phyloP scores from a whole-genome alignment of 306 rosid genomes.

The Bauhinia variegata region DNA sequence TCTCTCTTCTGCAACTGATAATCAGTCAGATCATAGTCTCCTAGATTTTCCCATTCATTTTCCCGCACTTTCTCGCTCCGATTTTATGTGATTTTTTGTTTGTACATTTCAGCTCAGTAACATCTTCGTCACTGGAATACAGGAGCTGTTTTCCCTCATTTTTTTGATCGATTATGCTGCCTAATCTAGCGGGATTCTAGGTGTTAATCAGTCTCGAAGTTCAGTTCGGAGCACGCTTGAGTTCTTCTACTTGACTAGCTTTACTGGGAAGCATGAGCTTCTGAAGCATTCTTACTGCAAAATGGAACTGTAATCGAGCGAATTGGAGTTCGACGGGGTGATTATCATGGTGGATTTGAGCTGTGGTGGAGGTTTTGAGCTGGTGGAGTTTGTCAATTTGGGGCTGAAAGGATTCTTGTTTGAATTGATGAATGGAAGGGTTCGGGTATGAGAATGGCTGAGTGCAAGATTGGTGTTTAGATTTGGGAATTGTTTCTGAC shows the following conservation, averaged over 20 bases:
- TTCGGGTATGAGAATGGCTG: constrained; percentile 64
- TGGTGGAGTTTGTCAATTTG: constrained; percentile 41
- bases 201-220: constrained; percentile 25
- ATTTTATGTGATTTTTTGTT: constrained; percentile 44
- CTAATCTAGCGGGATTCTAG: constrained; percentile 31
- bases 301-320: constrained; percentile 43
- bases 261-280: constrained; percentile 29
- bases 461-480: constrained; percentile 52
- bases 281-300: constrained; percentile 35
- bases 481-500: constrained; percentile 55
- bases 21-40: constrained; percentile 61
- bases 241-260: not conserved
- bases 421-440: constrained; percentile 71
- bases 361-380: too few species aligned
- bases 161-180: constrained; percentile 48
- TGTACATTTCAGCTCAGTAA: constrained; percentile 42
- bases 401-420: constrained; percentile 36
- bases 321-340: constrained; percentile 35
- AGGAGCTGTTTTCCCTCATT: constrained; percentile 21
- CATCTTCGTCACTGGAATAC: constrained; percentile 54
- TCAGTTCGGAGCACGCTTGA: constrained; percentile 10
- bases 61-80: constrained; percentile 60
- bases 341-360: constrained; percentile 66
- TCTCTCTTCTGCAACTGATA: constrained; percentile 64
- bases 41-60: constrained; percentile 56